These are phyloP conservation scores for Iris macrosiphon DNA, from an alignment of 106 monocot species.

Conservation along the genomic window DNA sequence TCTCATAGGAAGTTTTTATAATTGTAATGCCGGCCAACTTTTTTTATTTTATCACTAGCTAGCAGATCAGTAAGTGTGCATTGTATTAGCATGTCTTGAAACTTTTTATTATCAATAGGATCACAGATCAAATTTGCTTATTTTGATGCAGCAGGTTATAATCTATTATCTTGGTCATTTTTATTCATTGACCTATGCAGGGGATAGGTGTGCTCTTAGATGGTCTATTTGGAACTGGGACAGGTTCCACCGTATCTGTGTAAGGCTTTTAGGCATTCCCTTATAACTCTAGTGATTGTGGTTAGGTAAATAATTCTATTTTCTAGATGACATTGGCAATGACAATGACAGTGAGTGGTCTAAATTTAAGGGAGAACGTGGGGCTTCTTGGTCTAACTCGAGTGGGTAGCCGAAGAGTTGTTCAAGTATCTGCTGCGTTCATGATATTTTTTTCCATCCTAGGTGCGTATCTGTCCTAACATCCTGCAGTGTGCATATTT, in stretches of 20 bases:
- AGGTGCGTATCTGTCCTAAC: slow-evolving; percentile 10
- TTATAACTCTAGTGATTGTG: background rate
- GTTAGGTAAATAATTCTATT: background rate
- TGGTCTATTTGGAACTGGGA: slow-evolving; percentile 57
- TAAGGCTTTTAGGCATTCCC: slow-evolving; percentile 25
- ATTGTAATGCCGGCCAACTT: no score
- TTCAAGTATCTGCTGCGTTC: slow-evolving; percentile 64
- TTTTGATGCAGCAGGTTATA: no score
- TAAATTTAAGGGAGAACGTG: slow-evolving; percentile 53
- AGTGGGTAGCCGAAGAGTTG: slow-evolving; percentile 72
- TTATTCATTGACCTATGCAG: slow-evolving; percentile 13
- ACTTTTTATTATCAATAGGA: no score
- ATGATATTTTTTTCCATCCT: slow-evolving; percentile 70
- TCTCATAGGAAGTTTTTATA: no score
- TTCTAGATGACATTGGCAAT: slow-evolving; percentile 11
- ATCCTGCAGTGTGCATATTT: background rate
- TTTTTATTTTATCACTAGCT: no score
- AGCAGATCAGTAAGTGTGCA: no score
- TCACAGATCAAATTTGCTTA: no score
- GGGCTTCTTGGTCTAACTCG: slow-evolving; percentile 71
- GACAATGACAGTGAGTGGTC: slow-evolving; percentile 11
- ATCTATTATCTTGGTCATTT: background rate
- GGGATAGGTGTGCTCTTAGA: slow-evolving; percentile 56
- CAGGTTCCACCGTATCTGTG: slow-evolving; percentile 71
- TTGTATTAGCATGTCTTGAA: no score